Conservation (phyloP, 768 basidiomycete species). For the Naematelia aurantialba region DNA sequence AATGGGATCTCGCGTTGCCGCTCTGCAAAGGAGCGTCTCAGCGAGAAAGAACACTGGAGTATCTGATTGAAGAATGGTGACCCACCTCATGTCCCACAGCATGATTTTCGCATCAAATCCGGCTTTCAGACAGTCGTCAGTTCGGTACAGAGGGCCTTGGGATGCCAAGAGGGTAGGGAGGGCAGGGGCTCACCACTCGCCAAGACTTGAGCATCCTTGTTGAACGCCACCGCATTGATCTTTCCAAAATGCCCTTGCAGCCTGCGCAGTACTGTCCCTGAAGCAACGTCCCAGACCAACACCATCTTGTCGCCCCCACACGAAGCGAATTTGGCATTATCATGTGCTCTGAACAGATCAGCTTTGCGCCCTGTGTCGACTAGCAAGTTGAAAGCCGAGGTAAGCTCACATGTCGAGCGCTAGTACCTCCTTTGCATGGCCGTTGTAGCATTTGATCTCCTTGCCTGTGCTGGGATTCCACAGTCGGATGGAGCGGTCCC, state of each 20-base stretch:
- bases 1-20: constrained; percentile 78
- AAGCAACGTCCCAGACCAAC: constrained; percentile 92
- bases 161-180: not conserved
- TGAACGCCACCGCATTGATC: constrained; percentile 82
- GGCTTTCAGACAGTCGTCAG: constrained; percentile 58
- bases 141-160: not conserved
- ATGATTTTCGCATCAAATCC: constrained; percentile 88
- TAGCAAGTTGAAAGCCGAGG: no score
- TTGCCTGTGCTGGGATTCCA: constrained; percentile 84
- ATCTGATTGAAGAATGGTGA: constrained; percentile 6
- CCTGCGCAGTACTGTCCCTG: constrained; percentile 75
- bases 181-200: constrained; percentile 69
- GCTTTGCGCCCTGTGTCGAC: not conserved
- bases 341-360: constrained; percentile 62
- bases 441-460: constrained; percentile 85
- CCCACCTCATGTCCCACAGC: constrained; percentile 85
- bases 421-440: constrained; percentile 93
- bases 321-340: constrained; percentile 90
- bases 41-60: not conserved
- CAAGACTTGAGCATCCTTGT: constrained; percentile 72
- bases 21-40: constrained; percentile 51
- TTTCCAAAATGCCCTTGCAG: constrained; percentile 86
- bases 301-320: constrained; percentile 90
- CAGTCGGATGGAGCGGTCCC: constrained; percentile 80
- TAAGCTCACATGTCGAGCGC: constrained; percentile 77